Percentiles rank a stretch among this genome's conserved stretches.
phyloP scores from a whole-genome alignment of 2,329 filamentous ascomycete genomes.

The Fusarium sp. region DNA sequence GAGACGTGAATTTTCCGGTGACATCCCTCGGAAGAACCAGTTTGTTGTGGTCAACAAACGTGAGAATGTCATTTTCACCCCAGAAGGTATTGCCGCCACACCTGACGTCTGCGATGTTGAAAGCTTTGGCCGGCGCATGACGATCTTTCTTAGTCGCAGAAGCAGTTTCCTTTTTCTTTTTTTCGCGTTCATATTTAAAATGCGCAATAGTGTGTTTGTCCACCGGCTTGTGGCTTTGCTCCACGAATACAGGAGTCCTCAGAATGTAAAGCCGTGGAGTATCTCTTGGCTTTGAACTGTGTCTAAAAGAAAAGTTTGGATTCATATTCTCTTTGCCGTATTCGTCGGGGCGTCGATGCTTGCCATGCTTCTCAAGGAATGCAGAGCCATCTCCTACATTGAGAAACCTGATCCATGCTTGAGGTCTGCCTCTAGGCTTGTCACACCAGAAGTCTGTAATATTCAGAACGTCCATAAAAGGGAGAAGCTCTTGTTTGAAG shows the following conservation, averaged over 20 bases:
- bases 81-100: constrained; percentile 63
- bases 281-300: constrained; percentile 10
- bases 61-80: constrained; percentile 47
- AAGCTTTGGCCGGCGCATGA: constrained; percentile 37
- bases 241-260: constrained; percentile 45
- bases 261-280: constrained; percentile 50
- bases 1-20: constrained; percentile 25
- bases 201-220: constrained; percentile 44
- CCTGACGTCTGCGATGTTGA: constrained; percentile 47
- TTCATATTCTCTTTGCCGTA: constrained; percentile 12
- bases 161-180: constrained; percentile 36
- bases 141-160: constrained; percentile 12
- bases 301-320: not conserved
- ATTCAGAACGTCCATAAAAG: constrained; percentile 54
- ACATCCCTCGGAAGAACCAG: not conserved
- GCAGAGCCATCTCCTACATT: constrained; percentile 51
- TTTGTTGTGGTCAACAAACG: constrained; percentile 58
- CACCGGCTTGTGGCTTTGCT: constrained; percentile 51
- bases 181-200: constrained; percentile 45
- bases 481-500: constrained; percentile 55
- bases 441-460: constrained; percentile 59
- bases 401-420: constrained; percentile 60
- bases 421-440: constrained; percentile 52
- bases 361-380: constrained; percentile 57
- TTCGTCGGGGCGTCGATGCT: constrained; percentile 19